Evolutionary conservation across 345 rosid species (phyloP).

Genomic region (Aquilaria sinensis): DNA sequence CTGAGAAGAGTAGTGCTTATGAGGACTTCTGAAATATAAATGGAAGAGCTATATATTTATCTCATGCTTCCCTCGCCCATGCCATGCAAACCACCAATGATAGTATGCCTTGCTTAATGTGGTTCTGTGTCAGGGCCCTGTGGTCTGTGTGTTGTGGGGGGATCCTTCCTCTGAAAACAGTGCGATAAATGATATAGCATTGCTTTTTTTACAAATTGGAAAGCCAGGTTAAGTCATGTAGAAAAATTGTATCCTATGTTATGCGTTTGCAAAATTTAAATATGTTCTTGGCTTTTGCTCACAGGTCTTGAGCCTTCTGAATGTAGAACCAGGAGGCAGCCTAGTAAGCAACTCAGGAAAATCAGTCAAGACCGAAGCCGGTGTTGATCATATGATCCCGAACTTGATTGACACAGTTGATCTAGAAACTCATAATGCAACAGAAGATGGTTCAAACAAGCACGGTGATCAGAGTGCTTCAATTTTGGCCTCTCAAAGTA

Average conservation of each 20-base stretch:
- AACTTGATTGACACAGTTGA: constrained; percentile 80
- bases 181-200: neutral
- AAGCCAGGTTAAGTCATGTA: constrained; percentile 1
- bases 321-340: constrained; percentile 40
- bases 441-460: constrained; percentile 33
- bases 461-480: constrained; percentile 32
- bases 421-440: constrained; percentile 36
- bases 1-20: too few relatives aligned
- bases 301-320: constrained; percentile 80
- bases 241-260: constrained; percentile 1
- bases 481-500: constrained; percentile 29
- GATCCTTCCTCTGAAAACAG: neutral
- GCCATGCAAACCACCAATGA: neutral
- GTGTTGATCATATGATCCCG: constrained; percentile 42
- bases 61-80: neutral
- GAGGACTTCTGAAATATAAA: too few relatives aligned
- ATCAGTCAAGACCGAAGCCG: constrained; percentile 36
- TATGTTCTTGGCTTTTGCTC: constrained; percentile 7
- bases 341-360: constrained; percentile 34
- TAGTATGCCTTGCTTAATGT: neutral
- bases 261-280: neutral
- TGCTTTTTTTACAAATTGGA: neutral
- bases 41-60: too few relatives aligned
- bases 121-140: neutral
- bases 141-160: neutral